Percentiles rank a stretch among this genome's conserved stretches.
phyloP scores from a whole-genome alignment of 2,329 filamentous ascomycete genomes.

The Phaeosphaeria sp. region DNA sequence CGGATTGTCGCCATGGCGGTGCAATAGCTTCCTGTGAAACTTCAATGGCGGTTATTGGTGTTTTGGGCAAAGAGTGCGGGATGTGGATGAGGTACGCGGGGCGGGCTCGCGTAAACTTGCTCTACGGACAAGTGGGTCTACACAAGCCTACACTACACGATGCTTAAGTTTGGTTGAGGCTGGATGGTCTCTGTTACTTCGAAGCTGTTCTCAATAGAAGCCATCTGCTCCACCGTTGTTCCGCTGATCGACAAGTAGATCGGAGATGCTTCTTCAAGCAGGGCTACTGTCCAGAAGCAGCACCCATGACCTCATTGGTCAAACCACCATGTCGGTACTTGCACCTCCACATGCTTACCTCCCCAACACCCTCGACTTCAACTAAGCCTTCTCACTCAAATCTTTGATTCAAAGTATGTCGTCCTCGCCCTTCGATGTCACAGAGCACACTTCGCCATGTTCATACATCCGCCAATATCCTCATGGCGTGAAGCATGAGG shows the following conservation, averaged over 20 bases:
- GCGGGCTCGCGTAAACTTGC: slow-evolving; percentile 25
- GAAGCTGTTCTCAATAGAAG: too few relatives aligned
- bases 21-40: not conserved
- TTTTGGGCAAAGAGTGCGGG: slow-evolving; percentile 1
- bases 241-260: too few relatives aligned
- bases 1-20: slow-evolving; percentile 80
- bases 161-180: not conserved
- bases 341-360: not conserved
- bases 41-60: not conserved
- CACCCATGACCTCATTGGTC: not conserved
- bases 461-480: slow-evolving; percentile 24
- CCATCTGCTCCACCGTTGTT: too few relatives aligned
- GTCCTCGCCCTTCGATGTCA: slow-evolving; percentile 17
- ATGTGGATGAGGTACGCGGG: slow-evolving; percentile 15
- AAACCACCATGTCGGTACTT: not conserved
- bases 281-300: not conserved
- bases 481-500: slow-evolving; percentile 15
- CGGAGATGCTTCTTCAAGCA: not conserved
- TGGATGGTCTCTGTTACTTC: not conserved
- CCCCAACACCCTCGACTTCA: not conserved
- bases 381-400: not conserved
- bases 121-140: not conserved
- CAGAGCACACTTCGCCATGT: slow-evolving; percentile 23
- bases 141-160: not conserved
- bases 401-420: slow-evolving; percentile 1